Percentiles rank a stretch among this genome's conserved stretches.
These are phyloP conservation scores for Ordospora colligata DNA, from an alignment of 371 early-diverging fungal species.

Conservation along the genomic window DNA sequence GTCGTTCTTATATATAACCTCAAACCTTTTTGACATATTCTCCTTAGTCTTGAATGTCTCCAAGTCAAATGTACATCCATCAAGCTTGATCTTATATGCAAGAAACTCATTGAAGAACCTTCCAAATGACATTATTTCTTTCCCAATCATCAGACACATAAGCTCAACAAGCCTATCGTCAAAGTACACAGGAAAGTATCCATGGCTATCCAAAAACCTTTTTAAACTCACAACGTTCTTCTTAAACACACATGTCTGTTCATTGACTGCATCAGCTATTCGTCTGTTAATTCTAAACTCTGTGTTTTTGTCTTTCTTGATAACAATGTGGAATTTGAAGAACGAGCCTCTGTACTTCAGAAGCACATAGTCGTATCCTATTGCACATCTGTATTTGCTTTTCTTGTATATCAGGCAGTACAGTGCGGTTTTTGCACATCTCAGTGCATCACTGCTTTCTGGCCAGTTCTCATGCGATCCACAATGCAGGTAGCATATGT, in stretches of 20 bases:
- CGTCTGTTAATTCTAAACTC: not conserved
- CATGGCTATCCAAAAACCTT: conserved; percentile 17
- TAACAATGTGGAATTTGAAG: conserved; percentile 27
- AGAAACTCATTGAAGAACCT: conserved; percentile 23
- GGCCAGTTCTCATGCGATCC: conserved; percentile 34
- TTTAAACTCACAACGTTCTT: conserved; percentile 2
- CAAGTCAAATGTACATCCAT: not conserved
- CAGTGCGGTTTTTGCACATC: conserved; percentile 44
- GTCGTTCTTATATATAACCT: not conserved
- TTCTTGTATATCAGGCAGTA: conserved; percentile 37
- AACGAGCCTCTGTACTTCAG: conserved; percentile 19
- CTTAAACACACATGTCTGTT: not conserved
- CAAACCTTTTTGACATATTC: not conserved
- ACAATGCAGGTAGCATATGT: conserved; percentile 3
- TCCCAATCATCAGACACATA: conserved; percentile 13
- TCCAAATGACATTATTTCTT: conserved; percentile 9
- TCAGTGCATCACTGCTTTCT: conserved; percentile 18
- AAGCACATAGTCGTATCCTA: conserved; percentile 27
- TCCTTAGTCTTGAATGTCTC: not conserved
- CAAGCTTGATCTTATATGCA: not conserved
- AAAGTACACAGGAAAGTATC: conserved; percentile 36
- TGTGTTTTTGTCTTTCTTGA: not conserved
- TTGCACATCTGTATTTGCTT: conserved; percentile 1
- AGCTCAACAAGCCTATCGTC: conserved; percentile 30
- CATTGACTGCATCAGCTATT: not conserved